Evolutionary conservation across 495 filamentous ascomycete species (phyloP), one percentile per base, ranked within the genome.

Genomic region (Hypoxylon perforatum): DNA sequence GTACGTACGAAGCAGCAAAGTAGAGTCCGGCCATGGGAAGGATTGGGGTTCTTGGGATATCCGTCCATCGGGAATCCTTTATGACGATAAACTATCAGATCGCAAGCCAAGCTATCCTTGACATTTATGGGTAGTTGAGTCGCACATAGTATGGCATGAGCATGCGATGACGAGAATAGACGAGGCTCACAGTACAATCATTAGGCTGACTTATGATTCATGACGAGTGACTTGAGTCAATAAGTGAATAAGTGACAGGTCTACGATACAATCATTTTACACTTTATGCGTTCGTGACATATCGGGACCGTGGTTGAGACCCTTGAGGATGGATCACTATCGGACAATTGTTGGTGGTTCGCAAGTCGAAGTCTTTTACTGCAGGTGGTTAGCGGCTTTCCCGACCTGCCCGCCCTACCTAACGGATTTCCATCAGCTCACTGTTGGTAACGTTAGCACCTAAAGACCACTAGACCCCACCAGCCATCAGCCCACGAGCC

Each of bases 61-160:
- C 45, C 55, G 45, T 53, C 25, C 51, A 23, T 69, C 60, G 36
- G 18, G 11, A 64, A 69, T 69, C 66, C 61, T 69, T 51, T 44
- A 63, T 51, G 56, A 63, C 61, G 66, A 52, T 39, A 18, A 46
- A 35, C 28, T 45, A 23, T 25, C 19, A 23, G 53, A 36, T 36
- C 21, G 42, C 41, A 36, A 51, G 36, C 44, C 22, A 63, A 46
- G 23, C 19, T 64, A 35, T 35, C 38, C 51, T 46, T 19, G 15
- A 42, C n/a, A n/a, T n/a, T n/a, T n/a, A n/a, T 6, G 21, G 36
- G 38, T 54, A 30, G 4, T 12, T 4, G 42, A 45, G 18, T 45
- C n/a, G 36, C 1, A 23, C 17, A 4, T 17, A 7, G 2, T 15
- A 19, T 17, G 18, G 2, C 28, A 19, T 41, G 23, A 14, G 21